Evolutionary conservation across 352 stramenopile species (phyloP), one percentile per base, ranked within the genome.

Genomic region (Pythium monospermum): DNA sequence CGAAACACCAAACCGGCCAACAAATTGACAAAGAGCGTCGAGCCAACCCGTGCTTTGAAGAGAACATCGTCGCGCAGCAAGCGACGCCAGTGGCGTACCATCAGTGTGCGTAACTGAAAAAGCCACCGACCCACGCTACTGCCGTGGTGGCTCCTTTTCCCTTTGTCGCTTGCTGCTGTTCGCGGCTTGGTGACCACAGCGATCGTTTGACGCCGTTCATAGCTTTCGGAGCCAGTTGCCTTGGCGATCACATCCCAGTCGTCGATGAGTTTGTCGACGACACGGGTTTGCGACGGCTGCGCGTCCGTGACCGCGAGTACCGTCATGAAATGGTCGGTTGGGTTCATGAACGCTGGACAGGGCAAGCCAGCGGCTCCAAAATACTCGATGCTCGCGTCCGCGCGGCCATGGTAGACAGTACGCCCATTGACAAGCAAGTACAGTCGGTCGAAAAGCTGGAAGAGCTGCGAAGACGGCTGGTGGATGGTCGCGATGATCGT

Each of bases 401-500:
- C 71, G 36, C 78, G 79, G 32, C 76, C 78, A 37, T 85, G 53
- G 61, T 85, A 87, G 6, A 85, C 62, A 31, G 65, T 73, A 12
- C 59, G 64, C 4, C 61, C 67, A 40, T 78, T 62, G 1, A 71
- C 58, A 4, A 89, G 51, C 32, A 89, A 42, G 41, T 83, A 87
- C 8, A 89, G 51, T 2, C 66, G 49, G 38, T 85, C 75, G 35
- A 87, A 84, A 2, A 83, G 60, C 2, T 40, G 54, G 49, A 80
- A 87, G 21, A 85, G 66, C 45, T 85, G 59, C 16, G 75, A 92
- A 22, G 80, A 91, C 8, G 88, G 87, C 53, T 65, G 49, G 35
- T 72, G 63, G 41, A 72, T 91, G 5, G 90, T 91, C 19, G 85
- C 73, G 23, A 96, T 68, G 12, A 96, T 70, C 0, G 84, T 96